Percentiles rank a stretch among this genome's conserved stretches.
Evolutionary conservation across 139 green algal species (phyloP).

Genomic region (Zygnema cylindricum): DNA sequence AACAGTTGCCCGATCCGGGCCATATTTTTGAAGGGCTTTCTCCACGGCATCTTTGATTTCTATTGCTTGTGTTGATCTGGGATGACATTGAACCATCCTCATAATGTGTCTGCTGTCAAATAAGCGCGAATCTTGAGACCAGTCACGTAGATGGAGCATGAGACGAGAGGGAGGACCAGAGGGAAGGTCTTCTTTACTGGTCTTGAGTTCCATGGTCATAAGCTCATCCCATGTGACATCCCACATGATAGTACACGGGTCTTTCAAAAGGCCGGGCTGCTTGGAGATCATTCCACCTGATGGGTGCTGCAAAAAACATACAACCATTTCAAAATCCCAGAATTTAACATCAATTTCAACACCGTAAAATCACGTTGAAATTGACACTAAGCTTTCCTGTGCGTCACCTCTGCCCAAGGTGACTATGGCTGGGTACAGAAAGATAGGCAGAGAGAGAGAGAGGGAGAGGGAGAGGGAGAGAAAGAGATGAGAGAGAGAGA

Average conservation of each 20-base stretch:
- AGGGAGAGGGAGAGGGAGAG: too few species aligned
- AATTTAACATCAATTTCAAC: too few species aligned
- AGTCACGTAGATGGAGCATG: constrained; percentile 43
- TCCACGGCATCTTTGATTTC: constrained; percentile 58
- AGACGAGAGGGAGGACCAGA: constrained; percentile 48
- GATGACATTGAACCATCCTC: constrained; percentile 75
- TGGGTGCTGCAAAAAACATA: constrained; percentile 12
- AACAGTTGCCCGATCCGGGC: constrained; percentile 21
- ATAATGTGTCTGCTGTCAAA: constrained; percentile 46
- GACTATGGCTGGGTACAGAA: too few species aligned
- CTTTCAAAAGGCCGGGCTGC: constrained; percentile 24
- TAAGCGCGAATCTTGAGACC: constrained; percentile 37
- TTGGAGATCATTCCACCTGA: background rate
- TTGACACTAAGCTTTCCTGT: too few species aligned
- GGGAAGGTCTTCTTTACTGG: constrained; percentile 74
- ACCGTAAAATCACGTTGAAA: too few species aligned
- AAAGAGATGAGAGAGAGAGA: too few species aligned
- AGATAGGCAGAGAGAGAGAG: too few species aligned
- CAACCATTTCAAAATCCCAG: too few species aligned
- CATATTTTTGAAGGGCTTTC: constrained; percentile 28
- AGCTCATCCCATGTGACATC: constrained; percentile 71
- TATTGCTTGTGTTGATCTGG: constrained; percentile 71
- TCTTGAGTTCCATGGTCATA: constrained; percentile 67
- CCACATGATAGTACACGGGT: constrained; percentile 62
- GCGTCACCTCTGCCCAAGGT: too few species aligned